Evolutionary conservation across 208 protist genomes (phyloP).

Genomic region (Acanthamoeba culbertsoni): DNA sequence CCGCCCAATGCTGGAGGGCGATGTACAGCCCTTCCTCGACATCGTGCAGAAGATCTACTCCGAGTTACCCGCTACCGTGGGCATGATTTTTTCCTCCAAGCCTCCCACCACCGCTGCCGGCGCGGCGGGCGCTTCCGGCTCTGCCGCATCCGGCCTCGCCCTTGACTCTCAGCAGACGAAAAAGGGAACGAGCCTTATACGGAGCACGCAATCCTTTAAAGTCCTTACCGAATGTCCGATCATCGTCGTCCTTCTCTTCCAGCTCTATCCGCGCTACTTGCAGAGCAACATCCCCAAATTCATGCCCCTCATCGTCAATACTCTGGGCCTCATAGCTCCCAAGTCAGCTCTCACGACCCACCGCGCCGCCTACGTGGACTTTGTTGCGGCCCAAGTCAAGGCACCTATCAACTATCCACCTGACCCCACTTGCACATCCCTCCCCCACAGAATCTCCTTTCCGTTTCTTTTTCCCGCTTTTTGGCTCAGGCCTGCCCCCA

Average conservation of each 20-base stretch:
- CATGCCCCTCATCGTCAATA: conserved; percentile 79
- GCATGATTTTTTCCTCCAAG: conserved; percentile 58
- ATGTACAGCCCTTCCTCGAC: conserved; percentile 84
- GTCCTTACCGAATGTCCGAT: conserved; percentile 87
- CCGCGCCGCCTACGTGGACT: conserved; percentile 70
- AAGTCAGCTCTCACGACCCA: background rate
- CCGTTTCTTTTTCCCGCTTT: background rate
- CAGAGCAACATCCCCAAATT: conserved; percentile 77
- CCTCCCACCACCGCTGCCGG: background rate
- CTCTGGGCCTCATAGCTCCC: conserved; percentile 71
- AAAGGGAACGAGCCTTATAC: background rate
- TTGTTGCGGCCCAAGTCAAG: conserved; percentile 84
- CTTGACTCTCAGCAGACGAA: background rate
- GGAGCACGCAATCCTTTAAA: conserved; percentile 76
- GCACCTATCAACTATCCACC: background rate
- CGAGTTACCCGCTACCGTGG: conserved; percentile 70
- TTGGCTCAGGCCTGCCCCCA: background rate
- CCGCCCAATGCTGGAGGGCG: conserved; percentile 70
- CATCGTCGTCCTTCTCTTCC: conserved; percentile 87
- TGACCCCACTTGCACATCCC: background rate
- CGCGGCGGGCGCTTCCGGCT: too few species aligned
- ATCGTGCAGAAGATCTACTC: conserved; percentile 81
- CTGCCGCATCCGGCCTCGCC: background rate
- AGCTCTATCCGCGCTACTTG: conserved; percentile 80
- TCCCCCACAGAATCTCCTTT: background rate